Evolutionary conservation across 1,139 yeast species (phyloP), one percentile per base, ranked within the genome.

Genomic region (Saccharomyces hybrid): DNA sequence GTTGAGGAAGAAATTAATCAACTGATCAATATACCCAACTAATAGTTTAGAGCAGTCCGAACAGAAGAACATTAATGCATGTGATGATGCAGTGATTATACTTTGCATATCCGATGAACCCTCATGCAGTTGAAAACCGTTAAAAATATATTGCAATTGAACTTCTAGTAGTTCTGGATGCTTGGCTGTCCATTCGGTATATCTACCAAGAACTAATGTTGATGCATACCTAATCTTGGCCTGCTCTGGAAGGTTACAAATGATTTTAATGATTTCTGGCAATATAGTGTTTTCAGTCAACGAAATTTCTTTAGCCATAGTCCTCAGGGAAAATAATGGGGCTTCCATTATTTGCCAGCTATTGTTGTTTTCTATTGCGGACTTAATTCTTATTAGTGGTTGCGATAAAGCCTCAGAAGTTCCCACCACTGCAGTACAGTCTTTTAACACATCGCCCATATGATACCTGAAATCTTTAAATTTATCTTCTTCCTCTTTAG

Each of bases 361-460:
- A 5, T 53, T 52, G 27, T 58, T 51, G n/a, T 55, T 52, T 7
- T 50, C 51, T 25, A 68, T 51, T 5, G 70, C 60, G 27, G 55
- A 48, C 51, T 64, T 62, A 9, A 74, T 68, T 49, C 62, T 64
- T 8, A 64, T 57, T 41, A 66, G 66, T 13, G 77, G 76, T 51
- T 73, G 65, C 60, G 65, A 71, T 38, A 95, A 74, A 0, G 96
- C 90, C 47, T 71, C 75, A 4, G 81, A 73, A 2, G 95, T 79
- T 0, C 98, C 98, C 46, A 88, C 83, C 2, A 93, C 91, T 1
- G 88, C 87, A 62, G 97, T 88, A 71, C 98, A 90, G 68, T 91
- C 96, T 67, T 93, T 95, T 59, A 95, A 75, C 11, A 93, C 96
- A 68, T 93, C 98, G 31, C 98, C 98, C 88, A 93, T 88, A 58